Base-by-base conservation (phyloP, 1,284 basidiomycete genomes). In the Ceratobasidium sp. region DNA sequence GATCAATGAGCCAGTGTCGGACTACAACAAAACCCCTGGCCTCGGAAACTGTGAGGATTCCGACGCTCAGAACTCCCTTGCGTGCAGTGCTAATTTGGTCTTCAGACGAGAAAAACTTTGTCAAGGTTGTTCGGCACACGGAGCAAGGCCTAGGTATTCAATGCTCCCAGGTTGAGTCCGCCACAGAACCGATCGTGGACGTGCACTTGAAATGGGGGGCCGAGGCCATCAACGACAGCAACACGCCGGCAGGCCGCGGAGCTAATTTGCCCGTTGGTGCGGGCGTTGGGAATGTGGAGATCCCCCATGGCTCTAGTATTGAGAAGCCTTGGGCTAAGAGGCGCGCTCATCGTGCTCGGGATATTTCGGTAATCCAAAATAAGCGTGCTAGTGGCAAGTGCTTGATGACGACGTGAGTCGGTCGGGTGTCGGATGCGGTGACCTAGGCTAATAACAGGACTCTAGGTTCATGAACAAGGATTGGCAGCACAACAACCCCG, bases 1-100 rank as follows among this genome's bases (percentile, higher is more conserved):
- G 0, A 87, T 93, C 55, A 94, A 94, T 80, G 93, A 94, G 79
- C 92, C 92, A 0, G 89, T 92, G 80, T 91, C 89, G 90, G 84
- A 94, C 81, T 90, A 91, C 1, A 82, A 78, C 8, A 83, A 87
- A 78, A 94, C 93, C 0, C 93, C 93, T 0, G 88, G 87, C 27
- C 91, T 91, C 68, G 93, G 92, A 27, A 85, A 87, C 64, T 94
- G 92, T 93, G 82, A 54, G 86, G 38, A 41, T 80, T 46, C 30
- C 6, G 50, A 55, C 7, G 27, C 27, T 33, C 44, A 50, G 27
- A n/a, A 33, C 23, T 3, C 27, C 55, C 48, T 38, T 23, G 30
- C 18, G 18, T 20, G 20, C 12, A 6, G 10, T 16, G n/a, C 35
- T 48, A 27, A 55, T 14, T 41, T 35, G 23, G 30, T 38, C 69